Conservation (phyloP, 2,329 filamentous ascomycete genomes). For the Aureobasidium sp. region DNA sequence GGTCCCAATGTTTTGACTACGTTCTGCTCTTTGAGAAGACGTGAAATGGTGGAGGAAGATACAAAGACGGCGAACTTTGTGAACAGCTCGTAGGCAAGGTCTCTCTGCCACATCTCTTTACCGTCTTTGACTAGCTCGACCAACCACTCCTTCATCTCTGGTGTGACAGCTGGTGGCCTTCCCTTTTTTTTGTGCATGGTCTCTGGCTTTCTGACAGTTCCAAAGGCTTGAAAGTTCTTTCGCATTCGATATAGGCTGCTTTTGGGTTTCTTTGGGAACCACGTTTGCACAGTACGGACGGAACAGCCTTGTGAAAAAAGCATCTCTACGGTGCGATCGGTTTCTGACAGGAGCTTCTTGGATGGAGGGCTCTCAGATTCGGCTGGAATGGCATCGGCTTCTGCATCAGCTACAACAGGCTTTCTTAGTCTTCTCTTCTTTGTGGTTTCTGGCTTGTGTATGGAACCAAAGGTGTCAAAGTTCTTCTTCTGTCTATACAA, state of each 20-base stretch:
- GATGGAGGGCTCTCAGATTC: not conserved
- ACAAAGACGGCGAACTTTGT: slow-evolving; percentile 6
- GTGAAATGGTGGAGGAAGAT: not conserved
- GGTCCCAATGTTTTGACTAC: not conserved
- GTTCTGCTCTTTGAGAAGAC: slow-evolving; percentile 3
- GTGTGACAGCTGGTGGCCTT: not conserved
- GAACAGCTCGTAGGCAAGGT: slow-evolving; percentile 4
- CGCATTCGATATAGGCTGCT: slow-evolving; percentile 6
- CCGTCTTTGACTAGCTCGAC: not conserved
- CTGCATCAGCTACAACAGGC: not conserved
- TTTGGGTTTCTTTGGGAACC: slow-evolving; percentile 1
- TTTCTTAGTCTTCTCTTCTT: slow-evolving; percentile 2
- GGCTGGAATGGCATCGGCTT: not conserved
- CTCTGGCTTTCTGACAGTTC: slow-evolving; percentile 1
- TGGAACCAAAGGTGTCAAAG: not conserved
- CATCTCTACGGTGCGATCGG: slow-evolving; percentile 5
- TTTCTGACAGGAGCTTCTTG: not conserved
- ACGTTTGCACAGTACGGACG: not conserved
- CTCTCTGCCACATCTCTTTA: slow-evolving; percentile 9
- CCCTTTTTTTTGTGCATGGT: not conserved
- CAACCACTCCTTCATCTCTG: slow-evolving; percentile 5
- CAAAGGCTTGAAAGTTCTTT: not conserved
- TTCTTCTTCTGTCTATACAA: slow-evolving; percentile 2
- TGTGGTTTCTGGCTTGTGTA: slow-evolving; percentile 3
- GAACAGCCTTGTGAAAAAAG: not conserved